Conservation (phyloP, 768 basidiomycete genomes). For the Mycena latifolia region DNA sequence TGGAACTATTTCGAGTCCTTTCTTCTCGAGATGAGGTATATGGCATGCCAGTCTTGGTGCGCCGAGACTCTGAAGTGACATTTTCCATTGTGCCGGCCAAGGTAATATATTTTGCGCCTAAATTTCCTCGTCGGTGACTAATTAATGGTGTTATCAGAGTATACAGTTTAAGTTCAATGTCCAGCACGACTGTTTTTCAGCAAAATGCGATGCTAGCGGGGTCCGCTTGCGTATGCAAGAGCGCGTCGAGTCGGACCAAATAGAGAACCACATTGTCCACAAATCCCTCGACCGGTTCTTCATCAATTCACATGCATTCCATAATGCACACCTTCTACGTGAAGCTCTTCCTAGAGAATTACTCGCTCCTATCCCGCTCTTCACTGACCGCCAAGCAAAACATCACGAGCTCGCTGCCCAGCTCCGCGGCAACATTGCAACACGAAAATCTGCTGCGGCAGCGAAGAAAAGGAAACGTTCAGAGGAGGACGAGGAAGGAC, state of each 20-base stretch:
- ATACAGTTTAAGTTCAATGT: conserved; percentile 11
- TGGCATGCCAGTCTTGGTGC: too few species aligned
- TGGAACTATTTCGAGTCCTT: neutral
- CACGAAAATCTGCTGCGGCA: neutral
- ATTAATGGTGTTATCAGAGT: conserved; percentile 35
- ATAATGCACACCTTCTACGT: neutral
- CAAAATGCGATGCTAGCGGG: conserved; percentile 45
- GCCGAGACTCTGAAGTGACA: too few species aligned
- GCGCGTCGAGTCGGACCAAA: conserved; percentile 55
- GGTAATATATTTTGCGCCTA: neutral
- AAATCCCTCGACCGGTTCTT: conserved; percentile 30
- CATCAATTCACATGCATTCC: too few species aligned
- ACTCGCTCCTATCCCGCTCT: neutral
- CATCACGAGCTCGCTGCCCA: neutral
- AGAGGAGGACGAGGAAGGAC: neutral
- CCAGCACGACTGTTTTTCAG: neutral
- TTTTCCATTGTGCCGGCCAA: conserved; percentile 3
- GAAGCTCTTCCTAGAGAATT: neutral
- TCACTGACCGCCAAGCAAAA: neutral
- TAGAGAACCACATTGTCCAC: conserved; percentile 45
- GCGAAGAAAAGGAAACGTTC: neutral
- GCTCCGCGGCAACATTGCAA: neutral
- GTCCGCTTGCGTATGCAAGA: conserved; percentile 45
- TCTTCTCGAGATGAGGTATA: neutral
- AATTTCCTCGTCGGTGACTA: conserved; percentile 34